Percentiles rank a stretch among this genome's conserved stretches.
These are phyloP conservation scores for Yamadazyma akitaensis DNA, from an alignment of 805 yeast genomes.

Conservation along the genomic window DNA sequence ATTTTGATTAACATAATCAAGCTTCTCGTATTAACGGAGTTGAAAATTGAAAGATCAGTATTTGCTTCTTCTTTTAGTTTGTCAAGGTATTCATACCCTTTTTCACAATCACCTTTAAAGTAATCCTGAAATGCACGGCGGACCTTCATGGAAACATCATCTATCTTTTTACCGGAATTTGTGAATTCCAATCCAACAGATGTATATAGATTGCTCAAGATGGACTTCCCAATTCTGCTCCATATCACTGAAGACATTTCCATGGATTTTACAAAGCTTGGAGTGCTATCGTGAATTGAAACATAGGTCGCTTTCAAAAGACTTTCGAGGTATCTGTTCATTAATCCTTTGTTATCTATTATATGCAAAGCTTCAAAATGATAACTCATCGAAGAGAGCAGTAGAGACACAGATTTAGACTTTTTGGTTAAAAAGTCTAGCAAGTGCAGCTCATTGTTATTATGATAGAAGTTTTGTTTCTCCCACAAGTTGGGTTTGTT, in stretches of 20 bases:
- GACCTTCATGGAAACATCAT: slow-evolving; percentile 35
- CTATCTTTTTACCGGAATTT: slow-evolving; percentile 29
- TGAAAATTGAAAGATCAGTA: slow-evolving; percentile 37
- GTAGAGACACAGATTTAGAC: slow-evolving; percentile 47
- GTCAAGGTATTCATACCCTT: slow-evolving; percentile 34
- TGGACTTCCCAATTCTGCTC: slow-evolving; percentile 49
- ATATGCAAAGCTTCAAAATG: slow-evolving; percentile 60
- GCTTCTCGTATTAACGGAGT: slow-evolving; percentile 39
- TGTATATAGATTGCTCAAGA: slow-evolving; percentile 46
- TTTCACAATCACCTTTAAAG: slow-evolving; percentile 39
- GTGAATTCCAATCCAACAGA: slow-evolving; percentile 44
- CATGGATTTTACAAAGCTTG: slow-evolving; percentile 44
- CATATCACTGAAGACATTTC: slow-evolving; percentile 46
- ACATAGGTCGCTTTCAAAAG: slow-evolving; percentile 54
- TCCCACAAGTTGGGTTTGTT: slow-evolving; percentile 58
- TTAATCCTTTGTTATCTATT: slow-evolving; percentile 49
- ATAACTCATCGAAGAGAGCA: slow-evolving; percentile 57
- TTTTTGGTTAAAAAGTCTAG: slow-evolving; percentile 57
- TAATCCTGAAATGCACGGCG: slow-evolving; percentile 38
- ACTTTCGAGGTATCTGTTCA: slow-evolving; percentile 50
- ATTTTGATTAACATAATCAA: slow-evolving; percentile 35
- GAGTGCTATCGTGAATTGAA: slow-evolving; percentile 46
- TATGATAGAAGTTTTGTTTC: slow-evolving; percentile 43
- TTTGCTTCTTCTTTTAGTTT: slow-evolving; percentile 21
- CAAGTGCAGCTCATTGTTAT: slow-evolving; percentile 58